Base-by-base conservation (phyloP, 2,329 filamentous ascomycete species). In the Verticillium nubilum region DNA sequence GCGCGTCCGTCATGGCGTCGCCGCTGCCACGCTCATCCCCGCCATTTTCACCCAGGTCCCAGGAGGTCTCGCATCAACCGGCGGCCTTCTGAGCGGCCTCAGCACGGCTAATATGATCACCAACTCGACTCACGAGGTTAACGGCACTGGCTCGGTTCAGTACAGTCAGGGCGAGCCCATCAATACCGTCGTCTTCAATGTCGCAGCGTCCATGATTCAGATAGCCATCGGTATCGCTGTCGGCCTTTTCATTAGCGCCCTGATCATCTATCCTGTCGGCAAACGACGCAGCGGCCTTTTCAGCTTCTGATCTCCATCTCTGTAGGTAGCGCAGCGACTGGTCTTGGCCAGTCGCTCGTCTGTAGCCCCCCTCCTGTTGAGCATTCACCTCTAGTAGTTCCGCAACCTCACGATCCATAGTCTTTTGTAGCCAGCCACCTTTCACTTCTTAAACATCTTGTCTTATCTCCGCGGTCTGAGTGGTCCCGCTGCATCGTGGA, bases 161-260 rank as follows among this genome's bases (percentile, higher is more conserved):
- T 58, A 65, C 1, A 58, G 65, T 12, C 67, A 60, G 33, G 27
- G 52, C 25, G 62, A 64, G 52, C 37, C 56, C 58, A 42, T 68
- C 23, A 74, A 76, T 61, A 72, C 70, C 5, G 70, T 78, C 27
- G 72, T 78, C 5, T 80, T 78, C 61, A 74, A 75, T 26, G 76
- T 80, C 12, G 78, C 77, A 13, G 78, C 75, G 1, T 78, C 75
- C 29, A 81, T 82, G 79, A 78, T 81, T 42, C 78, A 82, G 66
- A 80, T 81, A 59, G 79, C 79, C 15, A 80, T 81, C 62, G 79
- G 79, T 15, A 81, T 82, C 56, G 79, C 79, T 5, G 76, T 81
- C 12, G 79, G 79, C 2, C 68, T 82, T 6, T 82, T 82, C 61
- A 66, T 82, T 61, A 79, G 78, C 60, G 78, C 79, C 2, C 67